Evolutionary conservation across 495 filamentous ascomycete genomes (phyloP).

Genomic region (Trichoderma orchidacearum): DNA sequence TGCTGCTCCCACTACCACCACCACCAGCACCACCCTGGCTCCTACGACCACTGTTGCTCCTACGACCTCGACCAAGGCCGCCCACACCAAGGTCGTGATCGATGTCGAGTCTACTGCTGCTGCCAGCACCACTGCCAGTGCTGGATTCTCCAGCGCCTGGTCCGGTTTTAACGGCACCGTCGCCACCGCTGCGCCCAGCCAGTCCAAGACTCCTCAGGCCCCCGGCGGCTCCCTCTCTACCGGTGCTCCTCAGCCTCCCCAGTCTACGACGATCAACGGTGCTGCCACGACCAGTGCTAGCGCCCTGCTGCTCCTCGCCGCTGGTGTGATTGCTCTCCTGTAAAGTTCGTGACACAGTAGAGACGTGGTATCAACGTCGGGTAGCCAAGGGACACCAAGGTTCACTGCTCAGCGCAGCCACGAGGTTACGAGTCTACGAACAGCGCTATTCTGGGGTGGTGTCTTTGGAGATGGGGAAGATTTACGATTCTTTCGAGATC

Average conservation of each 20-base stretch:
- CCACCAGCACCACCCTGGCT: conserved; percentile 6
- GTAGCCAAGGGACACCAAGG: neutral
- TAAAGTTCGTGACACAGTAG: neutral
- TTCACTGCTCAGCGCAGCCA: neutral
- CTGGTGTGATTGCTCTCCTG: conserved; percentile 2
- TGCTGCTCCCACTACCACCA: conserved; percentile 9
- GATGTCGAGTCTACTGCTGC: conserved; percentile 5
- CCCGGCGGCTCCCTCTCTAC: neutral
- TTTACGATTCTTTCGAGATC: neutral
- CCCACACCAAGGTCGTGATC: conserved; percentile 5
- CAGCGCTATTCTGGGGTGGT: neutral
- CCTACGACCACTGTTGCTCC: conserved; percentile 8
- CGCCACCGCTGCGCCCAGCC: neutral
- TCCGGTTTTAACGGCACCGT: conserved; percentile 1
- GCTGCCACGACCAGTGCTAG: neutral
- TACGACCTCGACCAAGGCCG: conserved; percentile 7
- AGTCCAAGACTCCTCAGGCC: neutral
- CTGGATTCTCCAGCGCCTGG: neutral
- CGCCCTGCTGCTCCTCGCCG: conserved; percentile 1
- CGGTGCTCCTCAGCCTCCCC: neutral
- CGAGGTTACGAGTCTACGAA: neutral
- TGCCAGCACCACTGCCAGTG: neutral
- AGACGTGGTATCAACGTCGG: neutral
- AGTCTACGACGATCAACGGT: neutral
- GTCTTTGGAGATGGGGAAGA: neutral